Conservation (phyloP, 805 yeast genomes). For the Kuraishia piskuri region DNA sequence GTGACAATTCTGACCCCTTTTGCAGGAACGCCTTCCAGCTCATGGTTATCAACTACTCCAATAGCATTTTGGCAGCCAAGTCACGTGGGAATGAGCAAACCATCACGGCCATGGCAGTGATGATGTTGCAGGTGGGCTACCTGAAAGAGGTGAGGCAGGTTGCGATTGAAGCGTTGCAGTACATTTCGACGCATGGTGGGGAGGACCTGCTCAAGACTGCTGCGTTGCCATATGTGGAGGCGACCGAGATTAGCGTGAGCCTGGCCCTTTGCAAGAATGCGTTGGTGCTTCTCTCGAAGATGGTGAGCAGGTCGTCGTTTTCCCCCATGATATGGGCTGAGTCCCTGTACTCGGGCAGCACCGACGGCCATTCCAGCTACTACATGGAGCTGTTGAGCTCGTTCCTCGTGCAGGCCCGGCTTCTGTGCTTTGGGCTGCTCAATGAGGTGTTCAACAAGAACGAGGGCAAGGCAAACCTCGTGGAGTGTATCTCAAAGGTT, state of each 20-base stretch:
- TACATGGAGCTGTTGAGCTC: constrained; percentile 17
- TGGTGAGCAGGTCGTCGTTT: constrained; percentile 27
- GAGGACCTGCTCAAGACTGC: not conserved
- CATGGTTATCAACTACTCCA: constrained; percentile 17
- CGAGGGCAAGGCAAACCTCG: constrained; percentile 1
- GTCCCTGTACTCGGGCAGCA: constrained; percentile 30
- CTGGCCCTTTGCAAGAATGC: constrained; percentile 32
- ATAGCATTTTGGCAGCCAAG: constrained; percentile 14
- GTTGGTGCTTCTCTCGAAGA: constrained; percentile 35
- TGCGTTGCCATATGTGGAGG: not conserved
- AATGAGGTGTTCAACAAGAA: constrained; percentile 22
- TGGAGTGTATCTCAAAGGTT: not conserved
- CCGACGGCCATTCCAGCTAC: constrained; percentile 14
- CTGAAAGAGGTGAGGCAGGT: constrained; percentile 23
- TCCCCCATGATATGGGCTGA: constrained; percentile 24
- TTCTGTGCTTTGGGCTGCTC: constrained; percentile 31
- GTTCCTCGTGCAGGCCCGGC: constrained; percentile 31
- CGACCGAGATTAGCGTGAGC: constrained; percentile 17
- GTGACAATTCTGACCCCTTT: constrained; percentile 11
- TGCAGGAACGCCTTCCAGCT: constrained; percentile 17
- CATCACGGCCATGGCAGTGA: constrained; percentile 32
- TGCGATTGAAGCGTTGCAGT: not conserved
- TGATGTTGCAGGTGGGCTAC: constrained; percentile 46
- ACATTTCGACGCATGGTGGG: not conserved
- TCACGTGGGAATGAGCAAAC: constrained; percentile 18